Base-by-base conservation (phyloP, 1,284 basidiomycete genomes). In the Golubevia pallescens region DNA sequence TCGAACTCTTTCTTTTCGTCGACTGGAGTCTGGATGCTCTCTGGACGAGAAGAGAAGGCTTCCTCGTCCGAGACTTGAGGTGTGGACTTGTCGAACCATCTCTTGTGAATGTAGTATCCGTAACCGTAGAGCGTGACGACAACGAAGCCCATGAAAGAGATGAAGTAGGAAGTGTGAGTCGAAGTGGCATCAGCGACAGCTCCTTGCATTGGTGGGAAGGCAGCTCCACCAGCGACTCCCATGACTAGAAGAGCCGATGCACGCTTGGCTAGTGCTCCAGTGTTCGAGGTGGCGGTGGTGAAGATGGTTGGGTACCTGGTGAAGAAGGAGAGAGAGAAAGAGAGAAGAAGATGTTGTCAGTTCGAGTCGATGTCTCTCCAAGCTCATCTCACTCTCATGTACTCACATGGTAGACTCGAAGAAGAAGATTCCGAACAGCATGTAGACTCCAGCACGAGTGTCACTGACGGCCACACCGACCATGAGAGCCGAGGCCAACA, bases 201-300 rank as follows among this genome's bases (percentile, higher is more conserved):
- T 28, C 89, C 92, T 75, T 93, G 91, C 10, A 91, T 90, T 0
- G 90, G 88, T 0, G 92, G 92, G 85, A 90, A 92, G 88, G 91
- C 91, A 20, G 92, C 92, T 63, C 92, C 92, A 61, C 92, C 91
- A 65, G 90, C 90, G 53, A 92, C 90, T 38, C 34, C 34, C 34
- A 38, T 38, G 34, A 71, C 70, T 7, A 75, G 67, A 16, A 75
- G 62, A 0, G 70, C 61, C 20, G 61, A 62, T 0, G 70, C 73
- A 10, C 71, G 62, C 62, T 75, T 75, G 61, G 69, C 68, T 58
- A 72, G 70, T 3, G 52, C n/a, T 20, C 70, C 73, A 3, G 72
- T 62, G 65, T 72, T 72, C 84, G 90, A 89, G 38, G 92, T 93
- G 5, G 89, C 90, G 51, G 93, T 87, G 0, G 90, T 90, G 86